phyloP scores from a whole-genome alignment of 2,329 filamentous ascomycete species.

The Dendryphion nanum region DNA sequence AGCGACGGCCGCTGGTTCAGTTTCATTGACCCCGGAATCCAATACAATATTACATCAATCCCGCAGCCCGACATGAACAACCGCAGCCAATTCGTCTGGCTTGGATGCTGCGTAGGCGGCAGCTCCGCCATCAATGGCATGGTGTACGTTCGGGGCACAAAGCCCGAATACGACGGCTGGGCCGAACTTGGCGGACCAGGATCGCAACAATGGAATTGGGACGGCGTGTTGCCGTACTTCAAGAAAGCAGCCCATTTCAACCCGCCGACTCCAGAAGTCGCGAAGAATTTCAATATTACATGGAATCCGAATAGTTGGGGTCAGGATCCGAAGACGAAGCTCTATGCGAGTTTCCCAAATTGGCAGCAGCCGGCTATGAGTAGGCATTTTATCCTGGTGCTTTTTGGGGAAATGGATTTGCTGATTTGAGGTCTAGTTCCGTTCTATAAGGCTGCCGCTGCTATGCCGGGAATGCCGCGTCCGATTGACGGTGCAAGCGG shows the following conservation, averaged over 20 bases:
- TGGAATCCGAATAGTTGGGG: background rate
- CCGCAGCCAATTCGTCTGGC: background rate
- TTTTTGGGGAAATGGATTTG: background rate
- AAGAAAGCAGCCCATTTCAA: slow-evolving; percentile 3
- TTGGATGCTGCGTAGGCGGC: slow-evolving; percentile 6
- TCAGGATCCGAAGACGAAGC: background rate
- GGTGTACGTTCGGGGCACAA: slow-evolving; percentile 2
- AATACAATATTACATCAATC: slow-evolving; percentile 7
- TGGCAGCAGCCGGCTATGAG: background rate
- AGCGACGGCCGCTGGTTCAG: slow-evolving; percentile 1
- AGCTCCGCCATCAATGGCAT: slow-evolving; percentile 9
- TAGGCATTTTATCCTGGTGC: background rate
- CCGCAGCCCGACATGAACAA: slow-evolving; percentile 3
- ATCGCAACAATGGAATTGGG: slow-evolving; percentile 52
- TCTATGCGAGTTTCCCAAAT: background rate
- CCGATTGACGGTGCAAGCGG: slow-evolving; percentile 3
- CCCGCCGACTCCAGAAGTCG: background rate
- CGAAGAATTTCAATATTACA: background rate
- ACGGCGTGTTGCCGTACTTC: slow-evolving; percentile 39
- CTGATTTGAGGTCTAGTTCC: background rate
- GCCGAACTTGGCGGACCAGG: slow-evolving; percentile 6
- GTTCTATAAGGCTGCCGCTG: background rate
- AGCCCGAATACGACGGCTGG: slow-evolving; percentile 7
- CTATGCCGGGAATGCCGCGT: background rate
- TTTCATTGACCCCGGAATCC: background rate